Evolutionary conservation across 805 yeast species (phyloP).

Genomic region (Saccharomyces jurei): DNA sequence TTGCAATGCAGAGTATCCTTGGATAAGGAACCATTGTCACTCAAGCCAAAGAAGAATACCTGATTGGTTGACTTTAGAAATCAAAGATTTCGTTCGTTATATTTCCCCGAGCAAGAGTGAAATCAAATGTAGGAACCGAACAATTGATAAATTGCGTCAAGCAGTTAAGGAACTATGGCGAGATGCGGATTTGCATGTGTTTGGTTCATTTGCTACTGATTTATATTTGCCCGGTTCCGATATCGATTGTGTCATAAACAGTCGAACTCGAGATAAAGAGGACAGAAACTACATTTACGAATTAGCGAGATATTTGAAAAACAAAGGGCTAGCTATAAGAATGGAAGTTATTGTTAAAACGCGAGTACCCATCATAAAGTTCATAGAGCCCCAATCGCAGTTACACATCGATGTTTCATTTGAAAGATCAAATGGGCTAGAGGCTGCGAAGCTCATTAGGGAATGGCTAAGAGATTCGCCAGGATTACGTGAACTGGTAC

Average conservation of each 20-base stretch:
- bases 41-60: conserved; percentile 68
- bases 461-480: conserved; percentile 67
- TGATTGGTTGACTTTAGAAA: conserved; percentile 82
- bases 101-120: conserved; percentile 78
- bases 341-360: conserved; percentile 86
- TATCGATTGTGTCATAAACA: conserved; percentile 82
- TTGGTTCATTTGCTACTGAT: conserved; percentile 93
- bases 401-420: conserved; percentile 86
- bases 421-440: conserved; percentile 74
- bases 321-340: conserved; percentile 51
- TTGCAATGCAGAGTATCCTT: conserved; percentile 41
- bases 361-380: conserved; percentile 89
- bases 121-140: conserved; percentile 54
- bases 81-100: conserved; percentile 74
- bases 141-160: conserved; percentile 52
- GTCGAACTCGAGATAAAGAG: conserved; percentile 50
- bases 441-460: conserved; percentile 71
- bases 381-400: conserved; percentile 60
- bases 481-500: conserved; percentile 73
- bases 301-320: conserved; percentile 61
- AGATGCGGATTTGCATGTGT: conserved; percentile 70
- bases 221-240: conserved; percentile 93
- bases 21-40: conserved; percentile 75
- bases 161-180: conserved; percentile 59
- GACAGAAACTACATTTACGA: conserved; percentile 60